These are phyloP conservation scores for Tubosaeta sp. DNA, from an alignment of 768 basidiomycete genomes.

Conservation along the genomic window DNA sequence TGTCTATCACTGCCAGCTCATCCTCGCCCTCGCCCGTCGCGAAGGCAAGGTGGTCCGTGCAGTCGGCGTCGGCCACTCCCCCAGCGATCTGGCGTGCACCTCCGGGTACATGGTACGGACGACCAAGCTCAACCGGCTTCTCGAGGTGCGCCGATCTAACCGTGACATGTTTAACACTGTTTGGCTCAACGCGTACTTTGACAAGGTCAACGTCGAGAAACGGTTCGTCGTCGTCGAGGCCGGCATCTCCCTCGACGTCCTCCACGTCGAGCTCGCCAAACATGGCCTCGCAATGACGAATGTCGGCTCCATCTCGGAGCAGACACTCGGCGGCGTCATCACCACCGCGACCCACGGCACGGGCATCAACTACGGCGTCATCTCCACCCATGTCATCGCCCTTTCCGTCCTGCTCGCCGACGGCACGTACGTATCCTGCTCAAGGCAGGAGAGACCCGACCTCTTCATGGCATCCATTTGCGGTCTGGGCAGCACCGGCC, in stretches of 20 bases:
- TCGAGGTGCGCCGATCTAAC: slow-evolving; percentile 60
- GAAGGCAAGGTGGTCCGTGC: slow-evolving; percentile 72
- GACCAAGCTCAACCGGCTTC: slow-evolving; percentile 61
- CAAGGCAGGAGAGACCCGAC: slow-evolving; percentile 57
- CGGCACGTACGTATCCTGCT: slow-evolving; percentile 65
- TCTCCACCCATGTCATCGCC: slow-evolving; percentile 76
- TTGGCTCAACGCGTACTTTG: slow-evolving; percentile 2
- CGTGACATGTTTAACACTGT: slow-evolving; percentile 11
- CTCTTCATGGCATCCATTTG: slow-evolving; percentile 89
- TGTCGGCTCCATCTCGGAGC: slow-evolving; percentile 95
- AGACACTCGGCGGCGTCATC: slow-evolving; percentile 88
- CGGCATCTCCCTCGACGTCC: slow-evolving; percentile 71
- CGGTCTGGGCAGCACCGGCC: slow-evolving; percentile 85
- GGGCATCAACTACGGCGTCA: slow-evolving; percentile 71
- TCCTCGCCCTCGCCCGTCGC: slow-evolving; percentile 77
- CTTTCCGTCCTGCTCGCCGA: slow-evolving; percentile 75
- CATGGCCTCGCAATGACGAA: slow-evolving; percentile 83
- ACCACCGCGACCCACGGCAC: slow-evolving; percentile 96
- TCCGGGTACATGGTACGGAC: slow-evolving; percentile 81
- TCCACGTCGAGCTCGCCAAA: slow-evolving; percentile 64
- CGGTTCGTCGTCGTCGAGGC: slow-evolving; percentile 66
- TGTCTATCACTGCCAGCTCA: slow-evolving; percentile 61
- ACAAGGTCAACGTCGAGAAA: slow-evolving; percentile 67
- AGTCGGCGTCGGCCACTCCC: slow-evolving; percentile 88
- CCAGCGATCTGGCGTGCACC: slow-evolving; percentile 91